Evolutionary conservation across 441 rosid genomes (phyloP).

Genomic region (Brassica balearica): DNA sequence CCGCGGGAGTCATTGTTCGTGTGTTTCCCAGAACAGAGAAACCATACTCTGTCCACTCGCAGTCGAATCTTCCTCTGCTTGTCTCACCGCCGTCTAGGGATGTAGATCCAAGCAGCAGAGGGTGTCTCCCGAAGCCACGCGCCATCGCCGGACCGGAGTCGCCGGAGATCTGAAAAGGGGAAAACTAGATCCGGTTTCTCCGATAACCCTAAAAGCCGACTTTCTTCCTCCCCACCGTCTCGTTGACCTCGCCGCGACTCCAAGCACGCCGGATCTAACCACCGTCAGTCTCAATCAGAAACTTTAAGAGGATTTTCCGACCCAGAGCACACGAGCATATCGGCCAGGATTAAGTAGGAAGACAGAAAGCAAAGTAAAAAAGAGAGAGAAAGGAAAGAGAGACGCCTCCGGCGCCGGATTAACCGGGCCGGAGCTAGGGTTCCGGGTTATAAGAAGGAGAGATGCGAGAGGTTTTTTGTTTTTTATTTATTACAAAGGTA

Average conservation of each 20-base stretch:
- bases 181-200: neutral
- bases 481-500: too few relatives aligned
- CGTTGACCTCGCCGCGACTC: neutral
- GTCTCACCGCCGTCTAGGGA: neutral
- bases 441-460: neutral
- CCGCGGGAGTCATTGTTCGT: neutral
- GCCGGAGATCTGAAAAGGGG: neutral
- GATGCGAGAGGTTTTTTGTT: neutral
- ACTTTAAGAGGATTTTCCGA: neutral
- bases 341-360: neutral
- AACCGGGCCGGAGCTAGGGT: neutral
- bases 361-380: neutral
- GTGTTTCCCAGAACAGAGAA: neutral
- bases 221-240: neutral
- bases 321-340: neutral
- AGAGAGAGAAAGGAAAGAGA: neutral
- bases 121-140: neutral
- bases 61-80: neutral
- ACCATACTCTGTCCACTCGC: neutral
- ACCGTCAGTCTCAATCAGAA: neutral
- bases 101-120: neutral
- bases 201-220: neutral
- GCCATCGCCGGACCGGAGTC: neutral
- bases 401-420: neutral
- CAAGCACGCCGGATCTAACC: neutral